Conservation (phyloP, 495 filamentous ascomycete genomes). For the Astrocystis sublimbata region DNA sequence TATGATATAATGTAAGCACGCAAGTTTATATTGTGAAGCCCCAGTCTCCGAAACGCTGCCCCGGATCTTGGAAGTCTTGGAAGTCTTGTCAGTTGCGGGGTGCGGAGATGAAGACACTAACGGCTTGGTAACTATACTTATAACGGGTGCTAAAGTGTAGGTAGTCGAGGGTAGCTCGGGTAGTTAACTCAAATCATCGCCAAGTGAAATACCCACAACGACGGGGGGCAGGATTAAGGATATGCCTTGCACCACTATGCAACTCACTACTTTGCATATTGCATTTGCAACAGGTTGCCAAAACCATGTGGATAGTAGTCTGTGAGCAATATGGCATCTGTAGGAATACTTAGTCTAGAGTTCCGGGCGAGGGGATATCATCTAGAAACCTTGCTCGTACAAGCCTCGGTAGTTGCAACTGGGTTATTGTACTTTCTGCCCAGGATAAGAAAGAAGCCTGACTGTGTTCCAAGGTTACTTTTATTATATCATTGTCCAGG, state of each 20-base stretch:
- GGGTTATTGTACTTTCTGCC: not conserved
- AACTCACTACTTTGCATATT: too few species aligned
- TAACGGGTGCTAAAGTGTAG: not conserved
- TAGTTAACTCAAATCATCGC: conserved; percentile 12
- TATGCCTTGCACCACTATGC: not conserved
- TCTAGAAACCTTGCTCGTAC: too few species aligned
- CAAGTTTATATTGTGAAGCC: not conserved
- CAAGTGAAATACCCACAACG: not conserved
- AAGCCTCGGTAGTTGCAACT: too few species aligned
- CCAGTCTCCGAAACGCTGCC: not conserved
- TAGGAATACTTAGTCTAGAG: too few species aligned
- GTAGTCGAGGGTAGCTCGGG: too few species aligned
- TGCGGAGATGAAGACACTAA: conserved; percentile 3
- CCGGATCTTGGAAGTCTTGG: too few species aligned
- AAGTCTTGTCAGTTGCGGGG: not conserved
- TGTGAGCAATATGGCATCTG: too few species aligned
- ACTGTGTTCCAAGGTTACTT: not conserved
- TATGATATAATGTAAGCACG: too few species aligned
- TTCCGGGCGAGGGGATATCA: too few species aligned
- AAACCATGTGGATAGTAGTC: too few species aligned
- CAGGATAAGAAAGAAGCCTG: not conserved
- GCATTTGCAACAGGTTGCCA: too few species aligned
- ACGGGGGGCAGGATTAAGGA: not conserved
- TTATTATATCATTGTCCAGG: not conserved
- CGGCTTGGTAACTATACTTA: not conserved